These are phyloP conservation scores for Dalbergia oliveri DNA, from an alignment of 306 rosid genomes.

Conservation along the genomic window DNA sequence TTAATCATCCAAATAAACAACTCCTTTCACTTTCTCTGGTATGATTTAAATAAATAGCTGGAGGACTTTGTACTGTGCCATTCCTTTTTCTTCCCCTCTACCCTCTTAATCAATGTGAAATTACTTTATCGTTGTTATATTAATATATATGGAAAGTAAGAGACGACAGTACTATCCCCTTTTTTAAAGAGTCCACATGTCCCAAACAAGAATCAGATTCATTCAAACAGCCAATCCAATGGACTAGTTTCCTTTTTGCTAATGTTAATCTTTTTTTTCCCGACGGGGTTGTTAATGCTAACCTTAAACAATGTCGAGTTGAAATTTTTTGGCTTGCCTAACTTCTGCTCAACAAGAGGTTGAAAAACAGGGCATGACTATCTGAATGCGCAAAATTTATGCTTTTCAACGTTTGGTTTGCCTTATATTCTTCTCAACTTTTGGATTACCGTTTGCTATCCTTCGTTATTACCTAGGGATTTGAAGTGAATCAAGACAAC, in stretches of 20 bases:
- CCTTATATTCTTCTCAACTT: background rate
- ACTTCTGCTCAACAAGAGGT: background rate
- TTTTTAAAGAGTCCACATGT: background rate
- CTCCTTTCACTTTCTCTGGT: slow-evolving; percentile 8
- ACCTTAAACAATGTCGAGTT: background rate
- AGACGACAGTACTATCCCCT: background rate
- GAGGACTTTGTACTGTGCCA: background rate
- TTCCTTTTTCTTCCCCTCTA: background rate
- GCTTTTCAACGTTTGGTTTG: slow-evolving; percentile 10
- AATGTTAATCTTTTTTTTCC: no score
- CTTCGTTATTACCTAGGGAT: no score
- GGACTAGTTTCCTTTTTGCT: background rate
- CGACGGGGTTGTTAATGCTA: no score
- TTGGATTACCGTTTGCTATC: no score
- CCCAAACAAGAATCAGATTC: background rate
- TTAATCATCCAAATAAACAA: slow-evolving; percentile 14
- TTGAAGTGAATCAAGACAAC: no score
- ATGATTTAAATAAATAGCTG: slow-evolving; percentile 25
- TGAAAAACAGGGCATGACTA: no score
- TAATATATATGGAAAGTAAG: background rate
- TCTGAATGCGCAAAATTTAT: background rate
- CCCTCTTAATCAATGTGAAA: slow-evolving; percentile 15
- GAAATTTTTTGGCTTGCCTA: slow-evolving; percentile 1
- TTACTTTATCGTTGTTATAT: slow-evolving; percentile 15
- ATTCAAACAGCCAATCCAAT: background rate